phyloP scores from a whole-genome alignment of 1,139 yeast genomes.

The Suhomyces anneliseae region DNA sequence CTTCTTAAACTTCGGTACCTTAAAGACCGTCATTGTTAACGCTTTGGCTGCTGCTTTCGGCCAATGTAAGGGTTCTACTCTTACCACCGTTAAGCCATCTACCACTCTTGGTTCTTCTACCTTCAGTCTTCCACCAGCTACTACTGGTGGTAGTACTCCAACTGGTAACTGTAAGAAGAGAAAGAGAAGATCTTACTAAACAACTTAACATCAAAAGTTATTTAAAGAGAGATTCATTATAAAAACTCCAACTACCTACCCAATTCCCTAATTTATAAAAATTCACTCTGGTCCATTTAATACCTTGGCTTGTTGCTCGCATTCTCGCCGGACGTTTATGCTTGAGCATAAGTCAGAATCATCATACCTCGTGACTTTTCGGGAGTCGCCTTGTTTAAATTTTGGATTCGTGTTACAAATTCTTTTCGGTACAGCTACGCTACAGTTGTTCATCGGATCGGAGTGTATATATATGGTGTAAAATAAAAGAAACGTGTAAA shows the following conservation, averaged over 20 bases:
- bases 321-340: constrained; percentile 9
- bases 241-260: background rate
- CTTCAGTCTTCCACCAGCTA: constrained; percentile 17
- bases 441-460: constrained; percentile 9
- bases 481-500: constrained; percentile 1
- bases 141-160: constrained; percentile 15
- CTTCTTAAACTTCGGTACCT: constrained; percentile 43
- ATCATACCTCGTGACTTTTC: constrained; percentile 8
- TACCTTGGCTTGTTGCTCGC: constrained; percentile 3
- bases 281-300: constrained; percentile 2
- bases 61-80: constrained; percentile 36
- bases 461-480: constrained; percentile 7
- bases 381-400: constrained; percentile 4
- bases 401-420: constrained; percentile 2
- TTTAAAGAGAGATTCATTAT: too few relatives aligned
- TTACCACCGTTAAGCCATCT: constrained; percentile 24
- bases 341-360: constrained; percentile 1
- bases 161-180: constrained; percentile 24
- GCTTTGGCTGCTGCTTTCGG: constrained; percentile 50
- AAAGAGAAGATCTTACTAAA: constrained; percentile 33
- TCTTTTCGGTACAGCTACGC: constrained; percentile 11
- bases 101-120: constrained; percentile 19
- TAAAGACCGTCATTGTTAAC: constrained; percentile 42
- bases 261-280: background rate
- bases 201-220: background rate